These are phyloP conservation scores for Phyllosticta paracitricarpa DNA, from an alignment of 2,329 filamentous ascomycete species.

Conservation along the genomic window DNA sequence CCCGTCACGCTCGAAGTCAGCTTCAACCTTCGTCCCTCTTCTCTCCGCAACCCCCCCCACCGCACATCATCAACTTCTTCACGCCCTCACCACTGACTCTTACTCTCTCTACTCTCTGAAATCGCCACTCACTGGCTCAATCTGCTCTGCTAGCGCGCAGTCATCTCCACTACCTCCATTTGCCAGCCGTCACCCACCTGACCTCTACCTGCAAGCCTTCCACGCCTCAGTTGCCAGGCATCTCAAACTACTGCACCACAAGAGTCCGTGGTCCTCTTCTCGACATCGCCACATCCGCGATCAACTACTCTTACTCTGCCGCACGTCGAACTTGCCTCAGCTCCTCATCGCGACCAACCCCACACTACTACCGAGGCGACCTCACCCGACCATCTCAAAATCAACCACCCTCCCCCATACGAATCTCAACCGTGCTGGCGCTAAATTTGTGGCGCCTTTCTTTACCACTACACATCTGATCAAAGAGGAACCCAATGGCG, in stretches of 20 bases:
- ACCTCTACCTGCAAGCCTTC: not conserved
- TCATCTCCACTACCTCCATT: not conserved
- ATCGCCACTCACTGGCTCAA: not conserved
- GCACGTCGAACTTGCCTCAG: not conserved
- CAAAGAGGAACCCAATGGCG: slow-evolving; percentile 26
- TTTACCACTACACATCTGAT: not conserved
- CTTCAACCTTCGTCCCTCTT: not conserved
- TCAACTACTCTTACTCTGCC: not conserved
- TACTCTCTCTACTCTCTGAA: not conserved
- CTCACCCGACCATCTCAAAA: not conserved
- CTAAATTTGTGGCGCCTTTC: not conserved
- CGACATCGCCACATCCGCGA: not conserved
- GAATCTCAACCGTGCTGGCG: not conserved
- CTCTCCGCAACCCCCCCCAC: not conserved
- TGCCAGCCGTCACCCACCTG: not conserved
- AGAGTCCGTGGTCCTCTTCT: not conserved
- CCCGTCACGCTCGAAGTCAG: not conserved
- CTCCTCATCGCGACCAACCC: not conserved
- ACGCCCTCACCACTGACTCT: not conserved
- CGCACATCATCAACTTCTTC: not conserved
- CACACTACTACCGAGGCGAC: not conserved
- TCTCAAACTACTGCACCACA: not conserved
- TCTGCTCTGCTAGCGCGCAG: not conserved
- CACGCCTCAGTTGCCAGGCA: not conserved
- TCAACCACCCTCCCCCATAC: not conserved